Evolutionary conservation across 202 grass and related monocot species (phyloP).

Genomic region (Setaria viridis): DNA sequence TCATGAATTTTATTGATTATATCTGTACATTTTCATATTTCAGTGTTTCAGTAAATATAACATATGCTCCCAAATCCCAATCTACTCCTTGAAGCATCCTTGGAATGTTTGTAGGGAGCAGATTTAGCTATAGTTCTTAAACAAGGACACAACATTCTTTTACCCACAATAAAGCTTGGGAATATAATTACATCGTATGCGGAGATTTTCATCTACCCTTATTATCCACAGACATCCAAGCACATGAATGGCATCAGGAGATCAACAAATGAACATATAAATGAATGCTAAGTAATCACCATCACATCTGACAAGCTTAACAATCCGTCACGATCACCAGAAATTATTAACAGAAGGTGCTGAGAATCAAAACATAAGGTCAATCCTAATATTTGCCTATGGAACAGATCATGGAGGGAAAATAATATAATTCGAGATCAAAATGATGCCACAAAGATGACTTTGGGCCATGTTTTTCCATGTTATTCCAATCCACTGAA

Average conservation of each 20-base stretch:
- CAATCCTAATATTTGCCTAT: conserved; percentile 33
- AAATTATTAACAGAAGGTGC: conserved; percentile 50
- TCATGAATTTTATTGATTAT: too few species aligned
- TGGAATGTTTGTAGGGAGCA: too few species aligned
- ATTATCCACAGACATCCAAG: background rate
- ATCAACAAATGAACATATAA: conserved; percentile 44
- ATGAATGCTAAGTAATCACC: conserved; percentile 37
- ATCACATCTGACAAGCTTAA: conserved; percentile 50
- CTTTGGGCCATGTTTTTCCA: conserved; percentile 11
- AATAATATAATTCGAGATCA: conserved; percentile 36
- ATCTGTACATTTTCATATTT: too few species aligned
- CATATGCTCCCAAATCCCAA: too few species aligned
- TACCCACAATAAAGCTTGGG: too few species aligned
- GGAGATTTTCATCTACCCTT: background rate
- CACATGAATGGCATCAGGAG: background rate
- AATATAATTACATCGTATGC: too few species aligned
- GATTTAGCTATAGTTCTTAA: too few species aligned
- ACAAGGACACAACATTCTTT: too few species aligned
- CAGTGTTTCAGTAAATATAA: too few species aligned
- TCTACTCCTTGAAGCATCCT: too few species aligned
- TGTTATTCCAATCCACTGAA: conserved; percentile 58
- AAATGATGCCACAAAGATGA: conserved; percentile 41
- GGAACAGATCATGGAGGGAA: conserved; percentile 2
- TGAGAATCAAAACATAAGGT: conserved; percentile 29
- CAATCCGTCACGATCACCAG: conserved; percentile 39